Conservation (phyloP, 1,284 basidiomycete species). For the Ceratobasidium theobromae region DNA sequence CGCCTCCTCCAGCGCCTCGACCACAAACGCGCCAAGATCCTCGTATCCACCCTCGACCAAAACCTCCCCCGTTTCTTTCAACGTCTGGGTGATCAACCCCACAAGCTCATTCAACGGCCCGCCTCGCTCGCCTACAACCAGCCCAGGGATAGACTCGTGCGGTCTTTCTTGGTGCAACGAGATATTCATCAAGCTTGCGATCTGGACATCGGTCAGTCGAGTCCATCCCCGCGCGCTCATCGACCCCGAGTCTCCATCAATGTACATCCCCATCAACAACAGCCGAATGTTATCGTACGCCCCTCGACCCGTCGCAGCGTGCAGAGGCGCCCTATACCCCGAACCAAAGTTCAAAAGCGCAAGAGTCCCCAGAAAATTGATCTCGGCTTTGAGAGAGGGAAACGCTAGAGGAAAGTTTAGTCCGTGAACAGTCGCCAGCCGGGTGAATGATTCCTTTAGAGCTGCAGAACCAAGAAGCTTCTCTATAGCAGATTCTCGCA, state of each 20-base stretch:
- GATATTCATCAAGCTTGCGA: constrained; percentile 74
- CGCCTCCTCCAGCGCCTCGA: constrained; percentile 62
- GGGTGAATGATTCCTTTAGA: constrained; percentile 62
- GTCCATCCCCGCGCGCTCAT: constrained; percentile 68
- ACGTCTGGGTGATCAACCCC: constrained; percentile 58
- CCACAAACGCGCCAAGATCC: constrained; percentile 72
- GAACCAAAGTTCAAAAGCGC: constrained; percentile 79
- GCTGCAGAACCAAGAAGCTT: constrained; percentile 63
- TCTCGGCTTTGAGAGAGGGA: constrained; percentile 63
- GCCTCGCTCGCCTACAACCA: constrained; percentile 73
- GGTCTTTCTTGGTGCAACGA: constrained; percentile 66
- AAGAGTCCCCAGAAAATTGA: constrained; percentile 71
- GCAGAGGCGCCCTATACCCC: constrained; percentile 71
- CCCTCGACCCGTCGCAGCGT: constrained; percentile 66
- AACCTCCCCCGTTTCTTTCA: constrained; percentile 73
- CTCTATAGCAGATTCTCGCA: constrained; percentile 50
- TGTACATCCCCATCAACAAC: constrained; percentile 68
- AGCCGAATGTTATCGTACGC: constrained; percentile 79
- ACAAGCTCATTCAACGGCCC: constrained; percentile 75
- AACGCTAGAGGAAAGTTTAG: constrained; percentile 76
- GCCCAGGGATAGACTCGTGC: constrained; percentile 67
- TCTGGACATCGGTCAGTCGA: constrained; percentile 52
- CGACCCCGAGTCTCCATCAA: constrained; percentile 58
- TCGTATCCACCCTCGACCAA: constrained; percentile 62
- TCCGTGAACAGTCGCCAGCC: constrained; percentile 63